Percentiles rank a stretch among this genome's conserved stretches.
Conservation (phyloP, 345 rosid genomes). For the Salix arbutifolia region DNA sequence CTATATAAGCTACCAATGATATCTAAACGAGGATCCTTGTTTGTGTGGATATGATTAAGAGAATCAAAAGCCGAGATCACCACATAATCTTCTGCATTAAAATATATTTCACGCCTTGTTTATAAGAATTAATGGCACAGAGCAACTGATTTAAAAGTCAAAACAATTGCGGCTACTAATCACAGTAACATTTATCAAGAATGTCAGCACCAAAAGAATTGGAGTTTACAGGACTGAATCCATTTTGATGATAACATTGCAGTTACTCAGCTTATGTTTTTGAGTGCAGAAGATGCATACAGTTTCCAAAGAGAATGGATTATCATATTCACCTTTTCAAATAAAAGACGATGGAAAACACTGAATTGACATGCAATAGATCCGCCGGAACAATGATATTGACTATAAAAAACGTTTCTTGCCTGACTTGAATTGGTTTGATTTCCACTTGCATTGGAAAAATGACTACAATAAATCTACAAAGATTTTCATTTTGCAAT, state of each 20-base stretch:
- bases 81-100: too few species aligned
- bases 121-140: background rate
- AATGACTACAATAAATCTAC: conserved; percentile 16
- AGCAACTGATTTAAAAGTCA: background rate
- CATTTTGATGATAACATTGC: background rate
- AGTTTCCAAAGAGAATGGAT: background rate
- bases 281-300: background rate
- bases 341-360: conserved; percentile 15
- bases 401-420: conserved; percentile 16
- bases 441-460: conserved; percentile 17
- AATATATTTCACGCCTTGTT: too few species aligned
- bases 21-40: too few species aligned
- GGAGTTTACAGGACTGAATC: background rate
- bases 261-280: background rate
- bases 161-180: background rate
- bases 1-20: too few species aligned
- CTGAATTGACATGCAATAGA: conserved; percentile 1
- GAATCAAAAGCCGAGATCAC: too few species aligned
- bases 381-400: conserved; percentile 16
- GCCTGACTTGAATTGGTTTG: conserved; percentile 12
- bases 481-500: conserved; percentile 14
- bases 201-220: background rate
- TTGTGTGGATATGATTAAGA: too few species aligned
- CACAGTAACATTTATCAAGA: background rate
- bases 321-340: conserved; percentile 11